phyloP scores from a whole-genome alignment of 2,329 filamentous ascomycete species.

The Coccinonectria pachysandricola region DNA sequence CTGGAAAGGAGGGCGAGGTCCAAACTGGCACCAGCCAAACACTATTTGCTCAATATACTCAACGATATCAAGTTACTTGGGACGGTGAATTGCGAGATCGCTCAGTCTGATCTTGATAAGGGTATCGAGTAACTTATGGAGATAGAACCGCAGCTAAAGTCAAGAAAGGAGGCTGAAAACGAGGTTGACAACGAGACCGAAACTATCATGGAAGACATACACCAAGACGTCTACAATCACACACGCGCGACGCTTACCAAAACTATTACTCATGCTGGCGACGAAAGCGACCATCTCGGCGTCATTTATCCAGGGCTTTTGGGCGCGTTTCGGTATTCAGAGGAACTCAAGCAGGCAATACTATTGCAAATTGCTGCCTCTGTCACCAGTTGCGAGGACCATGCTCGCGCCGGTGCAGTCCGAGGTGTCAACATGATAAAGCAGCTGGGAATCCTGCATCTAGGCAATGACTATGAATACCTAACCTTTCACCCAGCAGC shows the following conservation, averaged over 20 bases:
- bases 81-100: conserved; percentile 77
- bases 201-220: conserved; percentile 71
- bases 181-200: conserved; percentile 78
- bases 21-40: conserved; percentile 90
- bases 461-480: conserved; percentile 77
- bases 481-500: conserved; percentile 82
- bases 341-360: conserved; percentile 88
- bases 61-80: conserved; percentile 78
- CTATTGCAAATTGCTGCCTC: conserved; percentile 74
- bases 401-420: conserved; percentile 68
- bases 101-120: conserved; percentile 72
- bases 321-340: conserved; percentile 80
- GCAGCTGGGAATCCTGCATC: conserved; percentile 74
- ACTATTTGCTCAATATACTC: conserved; percentile 87
- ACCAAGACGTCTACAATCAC: conserved; percentile 74
- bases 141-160: conserved; percentile 76
- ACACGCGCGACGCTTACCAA: conserved; percentile 64
- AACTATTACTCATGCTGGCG: conserved; percentile 68
- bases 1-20: conserved; percentile 91
- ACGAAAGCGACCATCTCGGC: conserved; percentile 67
- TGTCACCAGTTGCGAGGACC: conserved; percentile 72
- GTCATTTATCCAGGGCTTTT: conserved; percentile 82
- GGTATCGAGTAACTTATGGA: conserved; percentile 71
- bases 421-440: conserved; percentile 79
- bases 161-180: conserved; percentile 67